phyloP scores from a whole-genome alignment of 495 filamentous ascomycete genomes.

The Penicillium canescens region DNA sequence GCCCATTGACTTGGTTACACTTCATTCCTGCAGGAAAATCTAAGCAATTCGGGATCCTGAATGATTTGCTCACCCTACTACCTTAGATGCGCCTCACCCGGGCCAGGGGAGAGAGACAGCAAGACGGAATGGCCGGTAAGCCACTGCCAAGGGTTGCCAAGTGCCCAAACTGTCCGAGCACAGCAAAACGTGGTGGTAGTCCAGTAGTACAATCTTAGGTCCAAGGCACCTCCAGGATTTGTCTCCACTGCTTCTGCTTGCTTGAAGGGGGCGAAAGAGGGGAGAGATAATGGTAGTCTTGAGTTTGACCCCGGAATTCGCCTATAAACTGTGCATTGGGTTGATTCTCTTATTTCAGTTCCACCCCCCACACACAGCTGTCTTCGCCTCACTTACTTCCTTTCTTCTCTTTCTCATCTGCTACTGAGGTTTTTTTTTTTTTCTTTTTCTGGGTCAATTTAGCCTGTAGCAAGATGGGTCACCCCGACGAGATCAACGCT shows the following conservation, averaged over 20 bases:
- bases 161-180: too few species aligned
- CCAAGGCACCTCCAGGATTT: background rate
- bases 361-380: background rate
- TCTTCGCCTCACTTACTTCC: too few species aligned
- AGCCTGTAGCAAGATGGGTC: conserved; percentile 5
- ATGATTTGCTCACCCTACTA: too few species aligned
- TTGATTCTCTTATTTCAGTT: conserved; percentile 1
- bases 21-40: too few species aligned
- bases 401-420: background rate
- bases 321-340: conserved; percentile 3
- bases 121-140: too few species aligned
- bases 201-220: background rate
- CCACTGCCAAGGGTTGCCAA: too few species aligned
- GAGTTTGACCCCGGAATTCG: conserved; percentile 9
- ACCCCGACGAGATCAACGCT: conserved; percentile 12
- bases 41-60: too few species aligned
- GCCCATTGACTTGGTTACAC: too few species aligned
- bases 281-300: background rate
- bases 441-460: background rate
- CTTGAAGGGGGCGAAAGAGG: conserved; percentile 3
- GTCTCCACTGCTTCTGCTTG: conserved; percentile 1
- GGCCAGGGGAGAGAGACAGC: too few species aligned
- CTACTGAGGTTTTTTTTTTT: too few species aligned
- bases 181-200: too few species aligned
- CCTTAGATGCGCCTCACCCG: too few species aligned